These are phyloP conservation scores for Buxus sempervirens DNA, from an alignment of 164 flowering plant species.

Conservation along the genomic window DNA sequence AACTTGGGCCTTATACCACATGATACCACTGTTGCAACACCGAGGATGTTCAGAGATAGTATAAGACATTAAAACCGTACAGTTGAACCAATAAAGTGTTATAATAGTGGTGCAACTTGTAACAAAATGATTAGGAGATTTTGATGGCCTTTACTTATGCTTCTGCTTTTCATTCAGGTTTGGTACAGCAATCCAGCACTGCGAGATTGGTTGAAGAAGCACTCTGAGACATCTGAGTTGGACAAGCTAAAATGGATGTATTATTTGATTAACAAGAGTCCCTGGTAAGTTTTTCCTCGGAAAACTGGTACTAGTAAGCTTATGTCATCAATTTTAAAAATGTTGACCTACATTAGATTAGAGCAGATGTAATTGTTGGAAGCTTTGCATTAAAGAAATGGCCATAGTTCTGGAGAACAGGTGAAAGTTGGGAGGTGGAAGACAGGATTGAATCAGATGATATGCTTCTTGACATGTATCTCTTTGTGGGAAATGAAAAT, in stretches of 20 bases:
- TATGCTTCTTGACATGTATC: too few relatives aligned
- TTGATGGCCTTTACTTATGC: constrained; percentile 2
- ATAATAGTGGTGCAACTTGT: too few relatives aligned
- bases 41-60: too few relatives aligned
- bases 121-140: too few relatives aligned
- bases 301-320: background rate
- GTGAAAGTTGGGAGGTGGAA: background rate
- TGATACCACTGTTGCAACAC: too few relatives aligned
- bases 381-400: background rate
- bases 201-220: constrained; percentile 77
- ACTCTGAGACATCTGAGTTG: constrained; percentile 50
- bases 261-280: constrained; percentile 74
- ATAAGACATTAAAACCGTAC: too few relatives aligned
- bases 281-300: constrained; percentile 55
- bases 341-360: too few relatives aligned
- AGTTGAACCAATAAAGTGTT: too few relatives aligned
- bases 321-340: background rate
- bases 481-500: too few relatives aligned
- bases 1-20: too few relatives aligned
- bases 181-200: constrained; percentile 81
- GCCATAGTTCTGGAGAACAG: too few relatives aligned
- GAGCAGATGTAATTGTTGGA: too few relatives aligned
- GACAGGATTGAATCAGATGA: background rate
- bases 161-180: constrained; percentile 38
- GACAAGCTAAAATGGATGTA: constrained; percentile 75